These are phyloP conservation scores for Epithele typhae DNA, from an alignment of 768 basidiomycete species.

Conservation along the genomic window DNA sequence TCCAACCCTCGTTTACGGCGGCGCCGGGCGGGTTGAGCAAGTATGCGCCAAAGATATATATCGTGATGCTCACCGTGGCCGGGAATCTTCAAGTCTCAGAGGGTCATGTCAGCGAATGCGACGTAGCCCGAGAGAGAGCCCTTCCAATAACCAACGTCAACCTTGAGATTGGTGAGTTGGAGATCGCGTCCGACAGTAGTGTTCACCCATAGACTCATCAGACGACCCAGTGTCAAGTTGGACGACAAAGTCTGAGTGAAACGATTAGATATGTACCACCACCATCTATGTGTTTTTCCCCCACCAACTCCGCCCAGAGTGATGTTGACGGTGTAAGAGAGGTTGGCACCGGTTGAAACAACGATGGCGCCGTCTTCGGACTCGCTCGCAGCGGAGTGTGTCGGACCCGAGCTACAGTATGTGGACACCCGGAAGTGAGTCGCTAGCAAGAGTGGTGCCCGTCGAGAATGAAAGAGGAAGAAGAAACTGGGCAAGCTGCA, in stretches of 20 bases:
- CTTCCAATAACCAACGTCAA: conserved; percentile 35
- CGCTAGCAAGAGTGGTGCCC: background rate
- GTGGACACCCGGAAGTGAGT: no score
- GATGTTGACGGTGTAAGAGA: conserved; percentile 2
- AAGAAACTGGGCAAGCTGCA: background rate
- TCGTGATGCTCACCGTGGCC: conserved; percentile 57
- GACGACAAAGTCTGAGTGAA: conserved; percentile 22
- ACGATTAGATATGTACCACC: background rate
- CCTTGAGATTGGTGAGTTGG: conserved; percentile 23
- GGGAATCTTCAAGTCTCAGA: conserved; percentile 44
- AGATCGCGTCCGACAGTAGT: conserved; percentile 13
- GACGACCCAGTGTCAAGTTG: conserved; percentile 32
- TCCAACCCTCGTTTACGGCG: no score
- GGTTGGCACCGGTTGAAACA: background rate
- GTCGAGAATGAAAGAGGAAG: background rate
- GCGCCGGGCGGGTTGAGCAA: conserved; percentile 34
- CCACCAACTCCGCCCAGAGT: conserved; percentile 5
- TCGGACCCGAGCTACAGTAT: background rate
- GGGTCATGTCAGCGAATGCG: conserved; percentile 29
- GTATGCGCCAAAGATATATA: conserved; percentile 53
- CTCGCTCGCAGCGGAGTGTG: background rate
- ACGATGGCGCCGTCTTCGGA: background rate
- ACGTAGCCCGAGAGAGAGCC: conserved; percentile 35
- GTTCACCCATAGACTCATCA: conserved; percentile 30
- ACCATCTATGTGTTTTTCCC: background rate